Evolutionary conservation across 78 protist genomes (phyloP).

Genomic region (Isochrysis galbana): DNA sequence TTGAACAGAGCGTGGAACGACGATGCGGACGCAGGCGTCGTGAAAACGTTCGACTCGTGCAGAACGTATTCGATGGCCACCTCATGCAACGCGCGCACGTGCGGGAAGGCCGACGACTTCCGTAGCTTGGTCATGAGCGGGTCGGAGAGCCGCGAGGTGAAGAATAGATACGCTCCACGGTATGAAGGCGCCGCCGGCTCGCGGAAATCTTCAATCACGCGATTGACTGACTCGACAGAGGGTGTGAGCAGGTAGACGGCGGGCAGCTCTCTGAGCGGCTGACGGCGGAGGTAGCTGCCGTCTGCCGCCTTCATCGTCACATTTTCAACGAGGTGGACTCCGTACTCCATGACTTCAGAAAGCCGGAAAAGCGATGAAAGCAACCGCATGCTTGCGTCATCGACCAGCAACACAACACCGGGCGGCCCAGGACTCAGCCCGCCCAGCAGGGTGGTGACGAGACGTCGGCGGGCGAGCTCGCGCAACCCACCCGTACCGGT

Average conservation of each 20-base stretch:
- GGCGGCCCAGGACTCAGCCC: not conserved
- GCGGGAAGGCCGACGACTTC: not conserved
- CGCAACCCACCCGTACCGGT: not conserved
- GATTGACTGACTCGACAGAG: slow-evolving; percentile 52
- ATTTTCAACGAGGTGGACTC: slow-evolving; percentile 56
- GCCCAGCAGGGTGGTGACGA: not conserved
- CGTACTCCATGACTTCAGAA: not conserved
- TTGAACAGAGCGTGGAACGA: too few relatives aligned
- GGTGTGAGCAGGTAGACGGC: slow-evolving; percentile 77
- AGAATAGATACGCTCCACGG: slow-evolving; percentile 57
- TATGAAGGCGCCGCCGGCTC: slow-evolving; percentile 51
- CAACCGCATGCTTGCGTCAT: not conserved
- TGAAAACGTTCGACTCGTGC: not conserved
- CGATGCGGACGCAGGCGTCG: too few relatives aligned
- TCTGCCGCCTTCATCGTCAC: slow-evolving; percentile 7
- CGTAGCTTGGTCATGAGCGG: slow-evolving; percentile 9
- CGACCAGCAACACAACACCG: not conserved
- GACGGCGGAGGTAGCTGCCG: slow-evolving; percentile 42
- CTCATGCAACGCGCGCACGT: slow-evolving; percentile 66
- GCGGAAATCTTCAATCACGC: slow-evolving; percentile 61
- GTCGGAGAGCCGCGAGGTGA: slow-evolving; percentile 35
- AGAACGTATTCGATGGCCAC: slow-evolving; percentile 65
- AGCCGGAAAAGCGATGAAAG: not conserved
- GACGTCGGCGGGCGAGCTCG: not conserved
- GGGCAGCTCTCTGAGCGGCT: slow-evolving; percentile 57